Evolutionary conservation across 768 basidiomycete species (phyloP).

Genomic region (Chlorophyllum brunneum): DNA sequence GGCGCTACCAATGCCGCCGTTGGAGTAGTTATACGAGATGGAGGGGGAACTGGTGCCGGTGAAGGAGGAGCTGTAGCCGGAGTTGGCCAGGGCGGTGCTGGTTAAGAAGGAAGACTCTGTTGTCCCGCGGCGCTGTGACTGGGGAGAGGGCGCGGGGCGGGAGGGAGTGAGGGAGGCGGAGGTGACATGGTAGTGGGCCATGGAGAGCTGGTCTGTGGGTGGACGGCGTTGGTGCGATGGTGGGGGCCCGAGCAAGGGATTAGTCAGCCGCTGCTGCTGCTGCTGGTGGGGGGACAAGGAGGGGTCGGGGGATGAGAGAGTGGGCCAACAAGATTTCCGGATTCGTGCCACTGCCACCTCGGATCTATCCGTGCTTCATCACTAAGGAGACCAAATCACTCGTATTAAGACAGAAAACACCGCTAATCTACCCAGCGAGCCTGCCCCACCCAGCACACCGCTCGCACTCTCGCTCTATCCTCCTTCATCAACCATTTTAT

Average conservation of each 20-base stretch:
- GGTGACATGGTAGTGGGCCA: conserved; percentile 37
- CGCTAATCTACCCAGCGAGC: too few species aligned
- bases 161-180: conserved; percentile 68
- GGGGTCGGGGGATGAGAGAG: too few species aligned
- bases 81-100: conserved; percentile 41
- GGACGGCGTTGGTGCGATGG: not conserved
- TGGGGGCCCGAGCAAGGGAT: not conserved
- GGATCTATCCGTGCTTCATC: conserved; percentile 20
- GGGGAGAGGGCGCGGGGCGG: conserved; percentile 73
- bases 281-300: conserved; percentile 2
- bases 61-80: conserved; percentile 60
- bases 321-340: too few species aligned
- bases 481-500: not conserved
- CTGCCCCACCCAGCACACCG: too few species aligned
- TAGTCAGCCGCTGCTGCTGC: too few species aligned
- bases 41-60: conserved; percentile 47
- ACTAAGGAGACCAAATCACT: conserved; percentile 16
- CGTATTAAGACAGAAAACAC: too few species aligned
- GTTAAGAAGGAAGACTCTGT: conserved; percentile 29
- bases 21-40: conserved; percentile 59
- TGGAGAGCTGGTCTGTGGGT: conserved; percentile 17
- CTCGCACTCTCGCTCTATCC: too few species aligned
- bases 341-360: too few species aligned
- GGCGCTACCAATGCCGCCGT: conserved; percentile 79
- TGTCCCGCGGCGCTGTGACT: conserved; percentile 45